Conservation (phyloP, 805 yeast species). For the Zygosaccharomyces siamensis region DNA sequence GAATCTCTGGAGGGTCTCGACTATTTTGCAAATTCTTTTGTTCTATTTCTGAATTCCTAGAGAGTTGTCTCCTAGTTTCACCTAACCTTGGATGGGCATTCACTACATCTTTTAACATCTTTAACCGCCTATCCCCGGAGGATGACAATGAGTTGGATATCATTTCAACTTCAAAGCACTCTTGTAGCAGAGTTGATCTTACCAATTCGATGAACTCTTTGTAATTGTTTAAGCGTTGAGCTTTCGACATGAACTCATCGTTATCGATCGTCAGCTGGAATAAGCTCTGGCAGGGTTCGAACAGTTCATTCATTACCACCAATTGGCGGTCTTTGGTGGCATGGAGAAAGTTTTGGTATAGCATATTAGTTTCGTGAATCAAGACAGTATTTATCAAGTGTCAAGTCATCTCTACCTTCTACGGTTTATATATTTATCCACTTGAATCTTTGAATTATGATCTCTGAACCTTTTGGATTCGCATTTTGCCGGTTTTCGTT, state of each 20-base stretch:
- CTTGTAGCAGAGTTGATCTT: slow-evolving; percentile 37
- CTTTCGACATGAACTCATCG: slow-evolving; percentile 9
- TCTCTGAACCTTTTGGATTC: neutral
- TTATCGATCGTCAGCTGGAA: slow-evolving; percentile 16
- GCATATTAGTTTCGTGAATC: neutral
- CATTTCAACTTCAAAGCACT: slow-evolving; percentile 29
- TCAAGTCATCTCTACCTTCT: too few relatives aligned
- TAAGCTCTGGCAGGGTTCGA: slow-evolving; percentile 23
- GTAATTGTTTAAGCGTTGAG: slow-evolving; percentile 25
- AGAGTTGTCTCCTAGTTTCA: slow-evolving; percentile 49
- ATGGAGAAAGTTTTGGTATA: slow-evolving; percentile 6
- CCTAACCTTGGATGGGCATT: slow-evolving; percentile 92
- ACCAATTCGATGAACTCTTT: slow-evolving; percentile 43
- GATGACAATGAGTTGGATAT: slow-evolving; percentile 21
- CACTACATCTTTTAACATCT: slow-evolving; percentile 49
- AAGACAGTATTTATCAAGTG: too few relatives aligned
- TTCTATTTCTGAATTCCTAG: slow-evolving; percentile 63
- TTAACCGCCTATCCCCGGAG: slow-evolving; percentile 4
- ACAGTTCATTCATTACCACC: slow-evolving; percentile 16
- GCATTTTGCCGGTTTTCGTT: slow-evolving; percentile 6
- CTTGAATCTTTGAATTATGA: neutral
- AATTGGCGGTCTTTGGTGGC: slow-evolving; percentile 7
- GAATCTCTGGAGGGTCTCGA: slow-evolving; percentile 42
- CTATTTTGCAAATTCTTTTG: slow-evolving; percentile 58
- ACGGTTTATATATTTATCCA: neutral